phyloP scores from a whole-genome alignment of 2,329 filamentous ascomycete genomes.

The Fusarium veterinarium region DNA sequence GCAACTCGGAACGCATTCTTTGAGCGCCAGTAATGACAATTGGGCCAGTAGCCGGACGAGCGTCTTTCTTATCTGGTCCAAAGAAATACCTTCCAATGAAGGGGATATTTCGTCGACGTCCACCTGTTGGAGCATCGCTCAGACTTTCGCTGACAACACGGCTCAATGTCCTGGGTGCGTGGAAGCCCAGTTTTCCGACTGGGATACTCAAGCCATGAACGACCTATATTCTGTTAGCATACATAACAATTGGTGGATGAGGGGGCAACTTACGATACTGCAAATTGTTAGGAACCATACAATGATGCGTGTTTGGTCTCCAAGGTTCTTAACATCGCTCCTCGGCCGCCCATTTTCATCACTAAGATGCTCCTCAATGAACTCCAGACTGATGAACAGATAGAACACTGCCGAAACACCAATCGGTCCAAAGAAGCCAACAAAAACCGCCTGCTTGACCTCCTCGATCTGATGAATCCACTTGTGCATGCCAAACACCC shows the following conservation, averaged over 20 bases:
- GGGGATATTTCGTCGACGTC: slow-evolving; percentile 31
- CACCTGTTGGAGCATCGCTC: slow-evolving; percentile 9
- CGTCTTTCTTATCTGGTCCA: background rate
- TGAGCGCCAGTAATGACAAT: slow-evolving; percentile 25
- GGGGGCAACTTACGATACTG: slow-evolving; percentile 73
- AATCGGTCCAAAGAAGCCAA: slow-evolving; percentile 93
- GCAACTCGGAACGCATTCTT: slow-evolving; percentile 11
- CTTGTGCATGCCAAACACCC: slow-evolving; percentile 78
- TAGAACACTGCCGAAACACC: slow-evolving; percentile 93
- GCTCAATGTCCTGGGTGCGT: slow-evolving; percentile 71
- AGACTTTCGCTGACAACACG: slow-evolving; percentile 45
- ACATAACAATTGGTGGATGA: rapidly evolving
- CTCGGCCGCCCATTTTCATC: slow-evolving; percentile 61
- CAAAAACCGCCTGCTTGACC: slow-evolving; percentile 80
- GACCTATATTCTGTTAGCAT: slow-evolving; percentile 51
- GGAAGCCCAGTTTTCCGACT: slow-evolving; percentile 72
- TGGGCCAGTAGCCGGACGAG: background rate
- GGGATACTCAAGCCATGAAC: slow-evolving; percentile 88
- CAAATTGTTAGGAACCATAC: slow-evolving; percentile 90
- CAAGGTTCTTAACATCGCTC: slow-evolving; percentile 62
- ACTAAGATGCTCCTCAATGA: slow-evolving; percentile 65
- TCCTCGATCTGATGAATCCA: slow-evolving; percentile 84
- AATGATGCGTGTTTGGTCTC: slow-evolving; percentile 75
- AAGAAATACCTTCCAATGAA: slow-evolving; percentile 31
- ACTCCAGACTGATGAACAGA: slow-evolving; percentile 83